A percentile compares a stretch with the other conserved stretches of the same genome.
These are phyloP conservation scores for Akanthomyces lecanii DNA, from an alignment of 2,329 filamentous ascomycete genomes.

Conservation along the genomic window DNA sequence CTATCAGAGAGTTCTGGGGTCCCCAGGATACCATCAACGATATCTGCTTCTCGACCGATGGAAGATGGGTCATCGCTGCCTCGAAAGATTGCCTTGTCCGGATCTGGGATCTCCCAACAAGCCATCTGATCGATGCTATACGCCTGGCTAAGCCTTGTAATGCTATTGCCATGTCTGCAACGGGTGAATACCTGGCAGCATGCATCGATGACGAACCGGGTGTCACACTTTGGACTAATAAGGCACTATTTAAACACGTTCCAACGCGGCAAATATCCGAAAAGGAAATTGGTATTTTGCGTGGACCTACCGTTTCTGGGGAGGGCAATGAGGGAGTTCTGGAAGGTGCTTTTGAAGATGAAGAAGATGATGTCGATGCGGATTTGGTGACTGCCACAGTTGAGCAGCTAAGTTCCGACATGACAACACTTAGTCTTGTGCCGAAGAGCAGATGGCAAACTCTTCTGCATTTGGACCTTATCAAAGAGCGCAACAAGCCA, in stretches of 20 bases:
- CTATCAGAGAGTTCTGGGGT: conserved; percentile 90
- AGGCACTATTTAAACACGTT: conserved; percentile 82
- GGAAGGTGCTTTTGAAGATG: conserved; percentile 67
- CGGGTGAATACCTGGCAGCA: conserved; percentile 91
- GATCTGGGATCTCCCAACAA: conserved; percentile 93
- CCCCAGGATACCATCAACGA: conserved; percentile 70
- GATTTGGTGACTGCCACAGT: conserved; percentile 52
- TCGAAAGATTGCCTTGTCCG: conserved; percentile 76
- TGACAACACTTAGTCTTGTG: conserved; percentile 85
- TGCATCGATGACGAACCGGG: conserved; percentile 78
- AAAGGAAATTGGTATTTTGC: conserved; percentile 61
- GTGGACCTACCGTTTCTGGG: conserved; percentile 71
- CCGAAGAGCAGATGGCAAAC: conserved; percentile 94
- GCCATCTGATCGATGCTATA: conserved; percentile 91
- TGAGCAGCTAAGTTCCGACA: conserved; percentile 75
- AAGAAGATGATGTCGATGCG: conserved; percentile 49
- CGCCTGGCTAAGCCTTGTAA: conserved; percentile 74
- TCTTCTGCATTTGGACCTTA: conserved; percentile 83
- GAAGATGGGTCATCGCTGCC: conserved; percentile 87
- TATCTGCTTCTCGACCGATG: conserved; percentile 86
- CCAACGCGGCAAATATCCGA: conserved; percentile 82
- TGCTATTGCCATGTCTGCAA: conserved; percentile 79
- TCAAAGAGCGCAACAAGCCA: conserved; percentile 91
- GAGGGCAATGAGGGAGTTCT: conserved; percentile 74
- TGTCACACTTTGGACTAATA: conserved; percentile 95